phyloP scores from a whole-genome alignment of 2,329 filamentous ascomycete genomes.

The Didymella pinodella region DNA sequence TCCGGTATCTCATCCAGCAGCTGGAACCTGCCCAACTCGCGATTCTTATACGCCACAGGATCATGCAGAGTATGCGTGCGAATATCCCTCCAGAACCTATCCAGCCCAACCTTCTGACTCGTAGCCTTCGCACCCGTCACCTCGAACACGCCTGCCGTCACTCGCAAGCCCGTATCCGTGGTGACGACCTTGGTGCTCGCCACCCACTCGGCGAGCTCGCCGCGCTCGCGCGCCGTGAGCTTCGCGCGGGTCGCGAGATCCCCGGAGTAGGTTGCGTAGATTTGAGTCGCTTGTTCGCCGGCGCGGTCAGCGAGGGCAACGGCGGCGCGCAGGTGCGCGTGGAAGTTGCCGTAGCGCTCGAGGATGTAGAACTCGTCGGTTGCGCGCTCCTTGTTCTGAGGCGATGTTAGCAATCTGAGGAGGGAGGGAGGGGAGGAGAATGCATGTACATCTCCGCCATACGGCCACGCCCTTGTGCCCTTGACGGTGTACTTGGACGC shows the following conservation, averaged over 20 bases:
- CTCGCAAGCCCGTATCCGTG: slow-evolving; percentile 66
- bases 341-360: slow-evolving; percentile 69
- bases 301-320: slow-evolving; percentile 66
- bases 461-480: slow-evolving; percentile 69
- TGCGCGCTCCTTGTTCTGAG: slow-evolving; percentile 62
- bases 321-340: slow-evolving; percentile 68
- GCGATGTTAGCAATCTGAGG: slow-evolving; percentile 6
- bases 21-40: slow-evolving; percentile 66
- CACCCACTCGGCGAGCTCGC: slow-evolving; percentile 69
- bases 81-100: slow-evolving; percentile 73
- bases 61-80: slow-evolving; percentile 72
- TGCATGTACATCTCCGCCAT: slow-evolving; percentile 60
- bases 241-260: slow-evolving; percentile 48
- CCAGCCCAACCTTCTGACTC: slow-evolving; percentile 65
- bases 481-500: slow-evolving; percentile 65
- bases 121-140: slow-evolving; percentile 68
- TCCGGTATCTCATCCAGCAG: slow-evolving; percentile 65
- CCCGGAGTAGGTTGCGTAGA: slow-evolving; percentile 56
- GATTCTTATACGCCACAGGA: slow-evolving; percentile 72
- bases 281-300: slow-evolving; percentile 57
- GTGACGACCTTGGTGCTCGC: slow-evolving; percentile 69
- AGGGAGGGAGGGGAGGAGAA: background rate
- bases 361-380: slow-evolving; percentile 73
- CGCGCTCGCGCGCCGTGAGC: slow-evolving; percentile 62
- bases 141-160: slow-evolving; percentile 70